phyloP scores from a whole-genome alignment of 805 yeast genomes.

The Hemisphaericaspora nanyangensis region DNA sequence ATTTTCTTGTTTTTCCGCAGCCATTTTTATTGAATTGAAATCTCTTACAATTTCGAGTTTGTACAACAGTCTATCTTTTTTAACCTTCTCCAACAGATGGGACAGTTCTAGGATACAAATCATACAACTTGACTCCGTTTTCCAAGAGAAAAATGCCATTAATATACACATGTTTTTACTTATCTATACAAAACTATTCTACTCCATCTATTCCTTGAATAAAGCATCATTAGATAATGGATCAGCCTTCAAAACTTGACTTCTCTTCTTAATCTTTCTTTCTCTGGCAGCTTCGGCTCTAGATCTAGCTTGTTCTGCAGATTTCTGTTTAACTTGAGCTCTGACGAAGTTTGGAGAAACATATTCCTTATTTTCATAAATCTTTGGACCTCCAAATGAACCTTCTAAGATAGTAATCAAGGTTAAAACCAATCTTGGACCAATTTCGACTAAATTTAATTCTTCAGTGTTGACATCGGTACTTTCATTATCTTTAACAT shows the following conservation, averaged over 20 bases:
- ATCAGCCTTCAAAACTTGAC: slow-evolving; percentile 68
- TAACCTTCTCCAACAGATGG: no score
- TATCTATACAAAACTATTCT: neutral
- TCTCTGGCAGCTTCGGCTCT: slow-evolving; percentile 79
- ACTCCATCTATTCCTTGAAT: slow-evolving; percentile 40
- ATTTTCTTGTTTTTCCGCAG: no score
- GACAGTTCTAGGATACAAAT: no score
- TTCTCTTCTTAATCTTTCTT: slow-evolving; percentile 72
- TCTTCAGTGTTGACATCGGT: slow-evolving; percentile 48
- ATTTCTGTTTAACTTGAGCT: slow-evolving; percentile 77
- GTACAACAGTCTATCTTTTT: no score
- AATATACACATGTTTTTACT: neutral
- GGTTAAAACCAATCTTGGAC: slow-evolving; percentile 93
- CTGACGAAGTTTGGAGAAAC: slow-evolving; percentile 94
- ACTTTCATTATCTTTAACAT: slow-evolving; percentile 52
- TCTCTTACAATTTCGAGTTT: no score
- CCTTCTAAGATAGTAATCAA: slow-evolving; percentile 91
- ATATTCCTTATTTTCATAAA: slow-evolving; percentile 93
- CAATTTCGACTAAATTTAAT: slow-evolving; percentile 84
- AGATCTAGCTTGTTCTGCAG: slow-evolving; percentile 72
- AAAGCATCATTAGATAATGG: slow-evolving; percentile 77
- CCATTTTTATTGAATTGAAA: no score
- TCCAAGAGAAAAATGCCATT: no score
- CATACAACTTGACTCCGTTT: no score
- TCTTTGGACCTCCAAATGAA: slow-evolving; percentile 96